Evolutionary conservation across 148 eudicot species (phyloP).

Genomic region (Camellia lanceoleosa): DNA sequence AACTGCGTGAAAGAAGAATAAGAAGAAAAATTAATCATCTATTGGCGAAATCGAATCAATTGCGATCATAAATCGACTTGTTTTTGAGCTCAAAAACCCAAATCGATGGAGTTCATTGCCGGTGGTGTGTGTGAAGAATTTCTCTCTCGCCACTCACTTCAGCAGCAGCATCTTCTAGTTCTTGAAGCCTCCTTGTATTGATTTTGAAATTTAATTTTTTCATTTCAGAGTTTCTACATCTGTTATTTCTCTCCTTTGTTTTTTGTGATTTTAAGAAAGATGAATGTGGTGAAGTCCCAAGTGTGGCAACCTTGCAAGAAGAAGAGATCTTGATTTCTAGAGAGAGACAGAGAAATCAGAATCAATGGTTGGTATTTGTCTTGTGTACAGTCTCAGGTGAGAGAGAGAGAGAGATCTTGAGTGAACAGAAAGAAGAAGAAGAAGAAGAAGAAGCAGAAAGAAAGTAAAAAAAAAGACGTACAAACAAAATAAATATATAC

Average conservation of each 20-base stretch:
- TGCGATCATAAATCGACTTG: too few relatives aligned
- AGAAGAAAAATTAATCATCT: too few relatives aligned
- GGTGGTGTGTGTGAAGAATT: too few relatives aligned
- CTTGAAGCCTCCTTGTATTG: too few relatives aligned
- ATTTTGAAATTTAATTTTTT: too few relatives aligned
- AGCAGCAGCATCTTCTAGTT: neutral
- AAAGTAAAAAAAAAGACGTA: too few relatives aligned
- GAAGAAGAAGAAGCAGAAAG: too few relatives aligned
- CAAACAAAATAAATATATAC: neutral
- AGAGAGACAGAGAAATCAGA: neutral
- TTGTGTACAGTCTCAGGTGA: constrained; percentile 7
- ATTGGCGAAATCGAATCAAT: too few relatives aligned
- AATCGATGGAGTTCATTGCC: neutral
- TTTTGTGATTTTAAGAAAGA: constrained; percentile 15
- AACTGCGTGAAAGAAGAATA: too few relatives aligned
- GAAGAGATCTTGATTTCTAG: constrained; percentile 36
- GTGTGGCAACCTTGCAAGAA: constrained; percentile 61
- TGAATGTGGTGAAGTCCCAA: constrained; percentile 46
- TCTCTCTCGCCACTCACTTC: neutral
- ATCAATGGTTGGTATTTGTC: constrained; percentile 39
- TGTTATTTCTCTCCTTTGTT: neutral
- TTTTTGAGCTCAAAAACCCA: neutral
- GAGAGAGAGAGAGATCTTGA: neutral
- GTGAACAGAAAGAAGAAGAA: neutral
- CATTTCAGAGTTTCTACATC: neutral